Evolutionary conservation across 495 filamentous ascomycete genomes (phyloP), one percentile per base, ranked within the genome.

Genomic region (Tuber aestivum): DNA sequence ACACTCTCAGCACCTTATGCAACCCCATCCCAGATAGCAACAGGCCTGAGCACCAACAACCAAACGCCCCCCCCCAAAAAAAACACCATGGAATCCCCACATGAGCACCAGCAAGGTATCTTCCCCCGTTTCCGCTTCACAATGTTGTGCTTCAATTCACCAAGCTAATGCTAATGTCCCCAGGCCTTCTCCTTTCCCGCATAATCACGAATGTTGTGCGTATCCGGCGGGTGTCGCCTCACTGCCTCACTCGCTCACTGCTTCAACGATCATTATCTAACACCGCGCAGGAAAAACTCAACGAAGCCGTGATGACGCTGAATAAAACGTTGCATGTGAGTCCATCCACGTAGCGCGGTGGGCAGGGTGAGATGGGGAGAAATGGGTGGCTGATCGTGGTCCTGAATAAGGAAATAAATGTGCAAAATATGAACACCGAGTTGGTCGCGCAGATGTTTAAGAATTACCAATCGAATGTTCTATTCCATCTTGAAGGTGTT

Each of bases 371-470:
- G n/a, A n/a, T n/a, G n/a, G 32, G 37, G 32, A 69, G 37, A 61
- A 21, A 9, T 37, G 32, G 38, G 42, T 21, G 37, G 72, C 72
- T 70, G 70, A 70, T 32, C 40, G 20, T 70, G 42, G n/a, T 70
- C 38, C 32, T 71, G 20, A 44, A 7, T 78, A 97, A 97, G 93
- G 94, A 97, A 79, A 97, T 97, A 89, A 98, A 97, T 83, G 91
- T 97, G 48, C 92, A 97, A 79, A 99, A 98, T 81, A 97, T 97
- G 94, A 95, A 98, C 83, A 93, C 97, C 8, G 95, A 98, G 85
- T 87, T 98, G 14, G 95, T 98, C 5, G 94, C 95, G 12, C 95
- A 98, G 84, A 99, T 99, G 95, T 99, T 98, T 87, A 97, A 97
- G 87, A 99, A 98, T 85, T 99, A 99, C 83, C 94, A 97, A 84